Conservation (phyloP, 257 asterid genomes). For the Jacaranda mimosifolia region DNA sequence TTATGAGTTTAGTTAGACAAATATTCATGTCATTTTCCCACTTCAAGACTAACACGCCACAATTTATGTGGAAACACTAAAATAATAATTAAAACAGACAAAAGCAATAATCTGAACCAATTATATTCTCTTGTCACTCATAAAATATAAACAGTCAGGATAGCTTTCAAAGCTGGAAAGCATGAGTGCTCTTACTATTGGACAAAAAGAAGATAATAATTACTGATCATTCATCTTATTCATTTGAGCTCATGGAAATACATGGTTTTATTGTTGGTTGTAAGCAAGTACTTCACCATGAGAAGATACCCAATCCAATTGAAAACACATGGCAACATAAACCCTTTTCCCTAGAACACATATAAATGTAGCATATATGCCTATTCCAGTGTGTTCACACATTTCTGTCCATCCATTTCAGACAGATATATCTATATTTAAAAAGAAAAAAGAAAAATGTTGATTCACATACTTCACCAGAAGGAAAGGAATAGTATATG, state of each 20-base stretch:
- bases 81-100: neutral
- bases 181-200: neutral
- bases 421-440: too few species aligned
- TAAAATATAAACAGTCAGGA: neutral
- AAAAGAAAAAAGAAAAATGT: too few species aligned
- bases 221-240: neutral
- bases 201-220: neutral
- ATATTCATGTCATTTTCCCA: neutral
- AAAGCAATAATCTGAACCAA: too few species aligned
- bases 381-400: too few species aligned
- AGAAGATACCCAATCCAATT: neutral
- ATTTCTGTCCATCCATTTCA: too few species aligned
- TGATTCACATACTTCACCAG: too few species aligned
- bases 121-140: neutral
- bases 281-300: neutral
- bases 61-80: neutral
- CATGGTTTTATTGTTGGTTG: neutral
- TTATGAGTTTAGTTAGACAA: neutral
- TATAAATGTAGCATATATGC: too few species aligned
- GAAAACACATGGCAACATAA: neutral
- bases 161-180: neutral
- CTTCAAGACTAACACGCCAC: slow-evolving; percentile 8
- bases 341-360: neutral
- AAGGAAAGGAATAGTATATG: too few species aligned
- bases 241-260: too few species aligned